These are phyloP conservation scores for Nematodospora valgi DNA, from an alignment of 805 yeast genomes.

Conservation along the genomic window DNA sequence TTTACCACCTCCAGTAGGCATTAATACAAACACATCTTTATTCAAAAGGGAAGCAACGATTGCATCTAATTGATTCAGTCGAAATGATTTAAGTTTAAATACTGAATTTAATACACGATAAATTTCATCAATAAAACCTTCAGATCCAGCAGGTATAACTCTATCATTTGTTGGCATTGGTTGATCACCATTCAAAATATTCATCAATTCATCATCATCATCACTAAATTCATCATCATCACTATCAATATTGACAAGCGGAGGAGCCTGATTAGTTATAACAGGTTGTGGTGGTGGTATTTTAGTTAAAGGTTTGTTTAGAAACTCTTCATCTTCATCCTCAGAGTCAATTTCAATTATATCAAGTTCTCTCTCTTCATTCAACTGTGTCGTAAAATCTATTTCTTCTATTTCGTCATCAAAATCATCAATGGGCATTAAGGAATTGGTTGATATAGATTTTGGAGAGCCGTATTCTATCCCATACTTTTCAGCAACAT, in stretches of 20 bases:
- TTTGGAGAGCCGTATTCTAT: constrained; percentile 16
- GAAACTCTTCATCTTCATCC: constrained; percentile 29
- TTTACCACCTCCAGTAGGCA: constrained; percentile 99
- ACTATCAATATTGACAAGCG: too few species aligned
- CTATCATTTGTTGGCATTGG: constrained; percentile 11
- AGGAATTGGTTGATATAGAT: background rate
- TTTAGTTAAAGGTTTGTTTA: constrained; percentile 1
- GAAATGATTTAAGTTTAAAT: constrained; percentile 64
- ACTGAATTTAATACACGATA: constrained; percentile 49
- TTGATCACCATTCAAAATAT: constrained; percentile 16
- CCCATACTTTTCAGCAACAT: constrained; percentile 29
- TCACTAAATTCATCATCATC: constrained; percentile 25
- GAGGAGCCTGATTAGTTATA: too few species aligned
- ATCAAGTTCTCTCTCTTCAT: constrained; percentile 36
- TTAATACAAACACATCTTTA: constrained; percentile 85
- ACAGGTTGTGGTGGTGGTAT: constrained; percentile 4
- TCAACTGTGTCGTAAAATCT: constrained; percentile 34
- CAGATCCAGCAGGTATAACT: constrained; percentile 28
- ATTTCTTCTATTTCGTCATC: constrained; percentile 14
- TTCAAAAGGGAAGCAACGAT: constrained; percentile 74
- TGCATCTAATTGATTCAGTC: constrained; percentile 86
- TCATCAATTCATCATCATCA: constrained; percentile 30
- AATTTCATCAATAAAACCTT: constrained; percentile 70
- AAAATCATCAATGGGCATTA: constrained; percentile 11
- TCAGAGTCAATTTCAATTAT: constrained; percentile 37